These are phyloP conservation scores for Thalassiosira allenii DNA, from an alignment of 352 stramenopile species.

Conservation along the genomic window DNA sequence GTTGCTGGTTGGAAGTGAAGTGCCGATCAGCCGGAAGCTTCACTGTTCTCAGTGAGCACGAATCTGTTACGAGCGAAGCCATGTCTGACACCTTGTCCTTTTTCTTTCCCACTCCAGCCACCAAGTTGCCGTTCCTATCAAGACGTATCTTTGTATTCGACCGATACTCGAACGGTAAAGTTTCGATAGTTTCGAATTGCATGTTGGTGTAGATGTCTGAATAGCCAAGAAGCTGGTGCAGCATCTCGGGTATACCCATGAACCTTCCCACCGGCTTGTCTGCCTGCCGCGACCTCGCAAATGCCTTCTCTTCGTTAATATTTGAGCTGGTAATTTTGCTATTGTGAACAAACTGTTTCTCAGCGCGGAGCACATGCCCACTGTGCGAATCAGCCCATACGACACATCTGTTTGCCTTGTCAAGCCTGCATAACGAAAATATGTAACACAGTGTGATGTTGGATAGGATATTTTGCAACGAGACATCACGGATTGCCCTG, in stretches of 20 bases:
- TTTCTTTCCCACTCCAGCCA: too few species aligned
- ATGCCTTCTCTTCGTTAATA: slow-evolving; percentile 30
- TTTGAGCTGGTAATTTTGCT: slow-evolving; percentile 34
- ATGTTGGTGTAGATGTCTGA: slow-evolving; percentile 29
- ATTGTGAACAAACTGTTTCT: slow-evolving; percentile 42
- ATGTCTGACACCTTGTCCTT: too few species aligned
- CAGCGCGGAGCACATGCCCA: not conserved
- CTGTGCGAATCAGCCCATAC: slow-evolving; percentile 26
- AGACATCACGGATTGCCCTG: too few species aligned
- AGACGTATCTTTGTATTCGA: slow-evolving; percentile 11
- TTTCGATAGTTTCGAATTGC: slow-evolving; percentile 18
- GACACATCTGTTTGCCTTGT: slow-evolving; percentile 25
- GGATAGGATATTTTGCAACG: too few species aligned
- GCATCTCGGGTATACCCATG: slow-evolving; percentile 5
- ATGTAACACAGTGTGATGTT: too few species aligned
- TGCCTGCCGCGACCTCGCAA: slow-evolving; percentile 2
- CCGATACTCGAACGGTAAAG: slow-evolving; percentile 11
- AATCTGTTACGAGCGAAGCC: too few species aligned
- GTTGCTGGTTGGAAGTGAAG: not conserved
- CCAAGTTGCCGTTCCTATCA: slow-evolving; percentile 10
- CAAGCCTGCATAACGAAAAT: too few species aligned
- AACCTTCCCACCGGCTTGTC: slow-evolving; percentile 2
- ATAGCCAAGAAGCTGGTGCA: slow-evolving; percentile 30
- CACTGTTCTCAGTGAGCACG: too few species aligned
- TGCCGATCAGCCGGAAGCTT: too few species aligned